These are phyloP conservation scores for Fusarium armeniacum DNA, from an alignment of 2,329 filamentous ascomycete genomes.

Conservation along the genomic window DNA sequence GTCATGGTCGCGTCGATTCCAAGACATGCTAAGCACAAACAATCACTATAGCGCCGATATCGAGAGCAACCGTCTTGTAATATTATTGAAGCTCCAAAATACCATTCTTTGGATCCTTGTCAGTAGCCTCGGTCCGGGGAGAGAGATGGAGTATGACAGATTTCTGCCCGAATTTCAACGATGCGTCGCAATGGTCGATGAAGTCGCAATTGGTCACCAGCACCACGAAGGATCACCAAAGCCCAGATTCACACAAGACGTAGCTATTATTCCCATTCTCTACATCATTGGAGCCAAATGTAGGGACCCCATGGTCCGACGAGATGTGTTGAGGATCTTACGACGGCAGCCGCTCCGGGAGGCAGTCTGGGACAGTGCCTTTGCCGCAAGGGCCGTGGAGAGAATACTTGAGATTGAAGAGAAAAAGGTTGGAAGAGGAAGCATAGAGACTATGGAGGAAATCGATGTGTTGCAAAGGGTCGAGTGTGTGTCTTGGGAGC, in stretches of 20 bases:
- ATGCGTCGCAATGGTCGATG: neutral
- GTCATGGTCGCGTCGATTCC: neutral
- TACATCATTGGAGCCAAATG: constrained; percentile 2
- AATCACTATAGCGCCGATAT: neutral
- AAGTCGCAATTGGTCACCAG: neutral
- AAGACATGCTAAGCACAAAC: neutral
- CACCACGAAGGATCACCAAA: neutral
- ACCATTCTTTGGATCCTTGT: neutral
- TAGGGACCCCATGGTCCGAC: neutral
- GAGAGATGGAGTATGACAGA: neutral
- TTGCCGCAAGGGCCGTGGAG: neutral
- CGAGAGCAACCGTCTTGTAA: neutral
- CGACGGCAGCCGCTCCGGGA: neutral
- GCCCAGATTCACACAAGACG: constrained; percentile 1
- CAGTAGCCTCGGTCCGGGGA: neutral
- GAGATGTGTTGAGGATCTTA: neutral
- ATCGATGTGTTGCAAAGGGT: neutral
- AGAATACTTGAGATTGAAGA: neutral
- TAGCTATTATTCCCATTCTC: neutral
- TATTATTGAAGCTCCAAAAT: neutral
- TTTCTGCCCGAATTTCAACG: neutral
- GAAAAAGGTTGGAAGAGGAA: fast-evolving
- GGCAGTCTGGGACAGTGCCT: neutral
- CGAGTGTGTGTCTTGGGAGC: neutral
- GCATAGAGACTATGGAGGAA: neutral